A percentile compares a stretch with the other conserved stretches of the same genome.
Evolutionary conservation across 306 rosid genomes (phyloP).

Genomic region (Phaseolus lunatus): DNA sequence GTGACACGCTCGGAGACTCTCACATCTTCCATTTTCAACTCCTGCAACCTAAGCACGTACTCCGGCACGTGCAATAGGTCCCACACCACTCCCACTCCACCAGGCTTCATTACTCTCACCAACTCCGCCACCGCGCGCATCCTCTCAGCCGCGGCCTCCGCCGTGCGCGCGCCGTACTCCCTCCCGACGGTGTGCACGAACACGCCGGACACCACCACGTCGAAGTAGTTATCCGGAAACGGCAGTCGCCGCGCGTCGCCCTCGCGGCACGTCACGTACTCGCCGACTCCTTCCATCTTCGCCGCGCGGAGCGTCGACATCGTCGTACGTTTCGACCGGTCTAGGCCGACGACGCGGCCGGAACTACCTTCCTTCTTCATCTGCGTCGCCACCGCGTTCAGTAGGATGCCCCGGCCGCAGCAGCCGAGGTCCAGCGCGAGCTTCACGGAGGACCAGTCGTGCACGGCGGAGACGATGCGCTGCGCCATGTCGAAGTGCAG

Average conservation of each 20-base stretch:
- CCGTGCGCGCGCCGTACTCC: constrained; percentile 82
- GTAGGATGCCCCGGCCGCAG: constrained; percentile 94
- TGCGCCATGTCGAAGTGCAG: constrained; percentile 93
- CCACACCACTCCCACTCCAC: constrained; percentile 94
- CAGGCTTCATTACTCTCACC: constrained; percentile 88
- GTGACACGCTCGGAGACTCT: constrained; percentile 87
- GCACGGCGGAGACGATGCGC: constrained; percentile 78
- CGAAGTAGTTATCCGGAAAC: constrained; percentile 88
- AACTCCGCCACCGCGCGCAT: constrained; percentile 92
- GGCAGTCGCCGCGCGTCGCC: constrained; percentile 89
- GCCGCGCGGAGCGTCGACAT: constrained; percentile 75
- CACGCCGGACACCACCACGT: constrained; percentile 94
- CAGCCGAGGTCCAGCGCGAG: constrained; percentile 97
- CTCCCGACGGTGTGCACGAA: constrained; percentile 91
- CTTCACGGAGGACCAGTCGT: constrained; percentile 93
- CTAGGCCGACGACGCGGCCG: constrained; percentile 93
- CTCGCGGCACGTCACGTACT: constrained; percentile 94
- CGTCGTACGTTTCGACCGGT: constrained; percentile 64
- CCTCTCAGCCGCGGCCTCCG: constrained; percentile 96
- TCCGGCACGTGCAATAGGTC: constrained; percentile 95
- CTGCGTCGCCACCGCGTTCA: constrained; percentile 94
- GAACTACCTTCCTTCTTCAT: constrained; percentile 90
- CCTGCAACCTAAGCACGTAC: constrained; percentile 82
- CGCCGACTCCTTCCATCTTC: constrained; percentile 85
- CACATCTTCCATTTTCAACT: constrained; percentile 91